Percentiles rank a stretch among this genome's conserved stretches.
Evolutionary conservation across 2,329 filamentous ascomycete genomes (phyloP).

Genomic region (Coniochaeta sp.): DNA sequence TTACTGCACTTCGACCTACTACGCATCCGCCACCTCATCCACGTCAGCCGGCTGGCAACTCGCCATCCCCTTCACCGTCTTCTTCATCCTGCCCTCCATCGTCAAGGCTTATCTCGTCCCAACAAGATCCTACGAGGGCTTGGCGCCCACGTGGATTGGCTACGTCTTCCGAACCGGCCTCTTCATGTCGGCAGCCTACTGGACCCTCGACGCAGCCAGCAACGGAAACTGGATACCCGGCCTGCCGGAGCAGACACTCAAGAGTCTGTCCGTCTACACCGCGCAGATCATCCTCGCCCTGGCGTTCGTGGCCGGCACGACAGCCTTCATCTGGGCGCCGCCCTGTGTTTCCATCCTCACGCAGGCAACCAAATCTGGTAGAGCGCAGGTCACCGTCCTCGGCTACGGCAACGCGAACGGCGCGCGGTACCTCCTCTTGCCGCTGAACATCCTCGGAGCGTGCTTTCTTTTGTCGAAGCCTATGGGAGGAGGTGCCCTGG

Average conservation of each 20-base stretch:
- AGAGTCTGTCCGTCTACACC: constrained; percentile 66
- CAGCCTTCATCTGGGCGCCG: constrained; percentile 78
- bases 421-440: constrained; percentile 78
- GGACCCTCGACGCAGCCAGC: constrained; percentile 83
- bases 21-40: constrained; percentile 83
- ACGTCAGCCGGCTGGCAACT: constrained; percentile 91
- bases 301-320: constrained; percentile 74
- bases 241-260: constrained; percentile 54
- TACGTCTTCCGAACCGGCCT: constrained; percentile 71
- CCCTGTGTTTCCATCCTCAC: constrained; percentile 71
- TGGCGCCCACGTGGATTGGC: constrained; percentile 78
- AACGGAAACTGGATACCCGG: constrained; percentile 71
- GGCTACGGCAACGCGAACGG: constrained; percentile 94
- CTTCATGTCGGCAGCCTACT: constrained; percentile 71
- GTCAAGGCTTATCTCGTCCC: constrained; percentile 73
- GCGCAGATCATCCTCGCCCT: constrained; percentile 77
- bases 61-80: constrained; percentile 67
- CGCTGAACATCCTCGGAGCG: constrained; percentile 69
- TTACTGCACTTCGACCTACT: constrained; percentile 91
- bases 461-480: constrained; percentile 83
- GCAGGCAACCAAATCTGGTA: constrained; percentile 31
- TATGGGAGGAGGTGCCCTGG: constrained; percentile 83
- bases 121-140: constrained; percentile 82
- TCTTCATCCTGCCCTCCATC: constrained; percentile 63
- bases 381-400: constrained; percentile 65